Base-by-base conservation (phyloP, 2,329 filamentous ascomycete species). In the Trichoderma lentiforme region DNA sequence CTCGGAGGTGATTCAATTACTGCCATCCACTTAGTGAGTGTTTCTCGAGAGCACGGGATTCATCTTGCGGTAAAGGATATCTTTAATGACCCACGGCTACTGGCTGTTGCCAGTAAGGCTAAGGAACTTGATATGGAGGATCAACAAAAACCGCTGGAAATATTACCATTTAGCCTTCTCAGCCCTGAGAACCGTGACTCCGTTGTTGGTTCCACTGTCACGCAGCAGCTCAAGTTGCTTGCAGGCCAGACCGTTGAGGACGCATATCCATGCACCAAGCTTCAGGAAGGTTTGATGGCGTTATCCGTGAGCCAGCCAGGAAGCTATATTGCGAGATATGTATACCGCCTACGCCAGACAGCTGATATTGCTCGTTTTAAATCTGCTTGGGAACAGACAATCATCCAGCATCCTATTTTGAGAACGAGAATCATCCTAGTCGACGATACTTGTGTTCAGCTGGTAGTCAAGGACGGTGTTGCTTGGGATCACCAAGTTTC, bases 221-320 rank as follows among this genome's bases (percentile, higher is more conserved):
- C 26, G 11, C 18, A 47, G 28, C 56, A 72, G 12, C 39, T 61
- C 3, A 51, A 51, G 1, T 43, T 73, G 12, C 14, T 43, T 11
- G 15, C 9, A n/a, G 18, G 28, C 6, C 32, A 60, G 58, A 30
- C 51, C 2, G 70, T 80, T 18, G 66, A 80, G 30, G 80, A 84
- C 64, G 74, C 81, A 1, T 84, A 81, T 53, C 83, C 82, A 2
- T 83, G 81, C 75, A 80, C 80, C 9, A 76, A 79, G 6, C 76
- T 84, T 2, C 83, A 84, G 58, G 81, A 82, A 73, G 81, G 80
- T 1, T 76, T 84, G 3, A 77, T 84, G 60, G 78, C 80, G 0
- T 74, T 83, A 2, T 77, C 82, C 0, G 75, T 74, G 36, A 76
- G 78, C n/a, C 64, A 74, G 0, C 72, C 65, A 0, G 82, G 80